Evolutionary conservation across 1,139 yeast genomes (phyloP), one percentile per base, ranked within the genome.

Genomic region (Yamadazyma friedrichii): DNA sequence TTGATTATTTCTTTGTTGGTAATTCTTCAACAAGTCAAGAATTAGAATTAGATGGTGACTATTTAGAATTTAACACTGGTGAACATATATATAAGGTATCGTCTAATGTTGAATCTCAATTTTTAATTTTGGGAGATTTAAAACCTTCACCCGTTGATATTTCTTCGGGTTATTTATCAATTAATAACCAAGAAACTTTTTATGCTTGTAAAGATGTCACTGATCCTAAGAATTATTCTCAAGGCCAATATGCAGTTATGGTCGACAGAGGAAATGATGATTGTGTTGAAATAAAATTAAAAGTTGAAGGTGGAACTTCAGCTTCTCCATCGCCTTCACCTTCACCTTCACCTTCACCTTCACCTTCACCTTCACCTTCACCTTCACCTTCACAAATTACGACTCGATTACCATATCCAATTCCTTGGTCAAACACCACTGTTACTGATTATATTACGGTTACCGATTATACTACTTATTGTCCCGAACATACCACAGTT

Each of bases 381-480:
- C n/a, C n/a, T n/a, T n/a, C n/a, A n/a, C n/a, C n/a, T n/a, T n/a
- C n/a, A n/a, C n/a, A n/a, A n/a, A n/a, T n/a, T n/a, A n/a, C n/a
- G n/a, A n/a, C n/a, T n/a, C n/a, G n/a, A n/a, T 20, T 40, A 25
- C 11, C 20, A 4, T 27, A 38, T 9, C 13, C 49, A 30, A 37
- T 42, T 20, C n/a, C n/a, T n/a, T 43, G 45, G 40, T 29, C 31
- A 27, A 48, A 50, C 46, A 65, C 67, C 44, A 56, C 37, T 22
- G 39, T 39, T 25, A 63, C 67, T 29, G 28, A 10, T 27, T 33
- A 32, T n/a, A 32, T 29, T 47, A 76, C 78, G 44, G 80, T 76
- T 53, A 74, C 82, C 49, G 78, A 64, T 48, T 72, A 65, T 66
- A 71, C 80, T 57, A 77, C 84, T 45, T 77, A 75, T 76, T 77